Base-by-base conservation (phyloP, 23 red algal species). In the Gracilaria gracilis region DNA sequence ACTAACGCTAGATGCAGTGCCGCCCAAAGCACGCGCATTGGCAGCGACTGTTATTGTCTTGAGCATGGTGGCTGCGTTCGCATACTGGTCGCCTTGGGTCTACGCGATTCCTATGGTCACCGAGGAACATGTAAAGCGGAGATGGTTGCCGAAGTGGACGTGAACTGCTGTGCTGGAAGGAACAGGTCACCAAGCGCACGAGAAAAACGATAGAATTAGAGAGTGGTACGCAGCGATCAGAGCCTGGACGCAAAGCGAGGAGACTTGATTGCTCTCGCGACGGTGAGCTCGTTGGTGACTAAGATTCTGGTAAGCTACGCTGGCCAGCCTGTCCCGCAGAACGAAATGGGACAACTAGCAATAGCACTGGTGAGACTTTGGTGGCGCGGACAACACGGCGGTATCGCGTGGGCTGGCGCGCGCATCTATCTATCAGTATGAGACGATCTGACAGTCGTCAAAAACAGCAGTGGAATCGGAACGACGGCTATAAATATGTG, bases 31-130 rank as follows among this genome's bases (percentile, higher is more conserved):
- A 8, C 76, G 87, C 38, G 40, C 48, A 31, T 15, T 35, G 15
- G 16, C 85, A 11, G 91, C 87, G 9, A 33, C 27, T 17, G 48
- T 94, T 0, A 53, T 80, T 5, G 39, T 91, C 2, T 38, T 67
- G 21, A 29, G 69, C 23, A 84, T 93, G 55, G 50, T 81, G 16
- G 44, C 66, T 25, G 93, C 96, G 37, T 95, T 91, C 47, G 37
- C 89, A 39, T 98, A 94, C 50, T 98, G 93, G 88, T 75, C 96
- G 17, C 96, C 96, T 17, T 98, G 96, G 96, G 79, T 98, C 9
- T 98, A 95, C 62, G 91, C 70, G 25, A 76, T 95, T 46, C 84
- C 88, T 14, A 54, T 98, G 55, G 79, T 83, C 16, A 50, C 67
- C 37, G 72, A 87, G 13, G 70, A 94, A 34, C 96, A 98, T 53